Conservation (phyloP, 257 asterid genomes). For the Solanum ossicruentum region DNA sequence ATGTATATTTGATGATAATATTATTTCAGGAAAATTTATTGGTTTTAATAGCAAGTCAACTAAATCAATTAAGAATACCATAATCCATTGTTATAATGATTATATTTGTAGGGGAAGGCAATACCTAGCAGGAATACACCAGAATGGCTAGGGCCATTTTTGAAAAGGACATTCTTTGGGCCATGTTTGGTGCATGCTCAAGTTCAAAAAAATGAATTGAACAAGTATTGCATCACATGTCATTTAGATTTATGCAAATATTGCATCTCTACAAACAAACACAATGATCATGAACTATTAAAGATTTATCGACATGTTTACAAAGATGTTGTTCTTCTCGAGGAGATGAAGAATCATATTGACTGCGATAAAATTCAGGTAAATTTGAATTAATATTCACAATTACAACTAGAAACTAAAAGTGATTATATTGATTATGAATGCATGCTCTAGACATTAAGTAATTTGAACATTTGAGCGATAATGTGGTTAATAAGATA, state of each 20-base stretch:
- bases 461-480: not conserved
- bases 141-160: conserved; percentile 17
- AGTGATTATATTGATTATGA: not conserved
- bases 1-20: not conserved
- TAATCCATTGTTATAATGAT: not conserved
- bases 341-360: conserved; percentile 3
- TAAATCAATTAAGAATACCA: not conserved
- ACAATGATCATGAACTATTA: conserved; percentile 2
- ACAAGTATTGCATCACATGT: conserved; percentile 28
- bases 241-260: conserved; percentile 17
- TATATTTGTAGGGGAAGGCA: not conserved
- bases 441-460: not conserved
- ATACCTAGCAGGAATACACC: not conserved
- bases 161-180: conserved; percentile 22
- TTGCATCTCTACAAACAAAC: conserved; percentile 11
- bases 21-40: not conserved
- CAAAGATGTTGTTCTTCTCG: conserved; percentile 17
- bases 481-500: not conserved
- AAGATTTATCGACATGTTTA: conserved; percentile 20
- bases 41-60: not conserved
- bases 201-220: conserved; percentile 17
- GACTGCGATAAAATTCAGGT: conserved; percentile 20
- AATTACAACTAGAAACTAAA: not conserved
- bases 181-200: conserved; percentile 14
- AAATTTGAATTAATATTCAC: not conserved